These are phyloP conservation scores for Cyberlindnera subsufficiens DNA, from an alignment of 805 yeast genomes.

Conservation along the genomic window DNA sequence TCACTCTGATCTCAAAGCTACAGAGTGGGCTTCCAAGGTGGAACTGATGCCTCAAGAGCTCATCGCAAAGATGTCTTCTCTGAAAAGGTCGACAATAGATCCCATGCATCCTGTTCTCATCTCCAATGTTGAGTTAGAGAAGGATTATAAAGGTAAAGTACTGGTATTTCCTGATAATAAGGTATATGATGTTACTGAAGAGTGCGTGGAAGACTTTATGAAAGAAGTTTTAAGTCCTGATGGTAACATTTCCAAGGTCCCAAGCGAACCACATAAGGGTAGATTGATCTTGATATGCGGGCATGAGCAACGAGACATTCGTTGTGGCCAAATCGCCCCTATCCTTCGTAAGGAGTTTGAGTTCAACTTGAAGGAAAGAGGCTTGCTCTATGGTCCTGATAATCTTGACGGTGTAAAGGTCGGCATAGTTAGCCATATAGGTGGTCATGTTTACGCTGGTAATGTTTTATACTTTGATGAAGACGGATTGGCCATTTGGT, in stretches of 20 bases:
- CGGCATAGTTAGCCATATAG: constrained; percentile 68
- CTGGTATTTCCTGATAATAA: constrained; percentile 51
- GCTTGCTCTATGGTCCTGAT: constrained; percentile 20
- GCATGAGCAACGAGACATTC: constrained; percentile 51
- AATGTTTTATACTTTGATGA: constrained; percentile 55
- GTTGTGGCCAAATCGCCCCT: constrained; percentile 71
- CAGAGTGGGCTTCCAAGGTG: constrained; percentile 36
- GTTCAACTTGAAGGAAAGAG: constrained; percentile 31
- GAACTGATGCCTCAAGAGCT: constrained; percentile 42
- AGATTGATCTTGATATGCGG: constrained; percentile 54
- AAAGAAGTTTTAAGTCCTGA: constrained; percentile 35
- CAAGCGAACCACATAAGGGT: constrained; percentile 18
- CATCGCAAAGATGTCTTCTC: constrained; percentile 31
- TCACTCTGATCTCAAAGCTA: constrained; percentile 36
- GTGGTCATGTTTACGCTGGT: constrained; percentile 86
- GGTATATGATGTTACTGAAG: constrained; percentile 19
- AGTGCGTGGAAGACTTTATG: constrained; percentile 31
- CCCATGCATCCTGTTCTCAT: constrained; percentile 46
- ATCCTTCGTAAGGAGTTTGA: constrained; percentile 45
- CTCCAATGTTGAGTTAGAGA: constrained; percentile 35
- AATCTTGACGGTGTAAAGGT: constrained; percentile 30
- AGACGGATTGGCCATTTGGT: constrained; percentile 50
- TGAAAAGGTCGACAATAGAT: constrained; percentile 29
- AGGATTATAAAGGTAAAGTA: constrained; percentile 20
- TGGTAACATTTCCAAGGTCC: constrained; percentile 11